phyloP scores from a whole-genome alignment of 306 rosid genomes.

The Casuarina equisetifolia region DNA sequence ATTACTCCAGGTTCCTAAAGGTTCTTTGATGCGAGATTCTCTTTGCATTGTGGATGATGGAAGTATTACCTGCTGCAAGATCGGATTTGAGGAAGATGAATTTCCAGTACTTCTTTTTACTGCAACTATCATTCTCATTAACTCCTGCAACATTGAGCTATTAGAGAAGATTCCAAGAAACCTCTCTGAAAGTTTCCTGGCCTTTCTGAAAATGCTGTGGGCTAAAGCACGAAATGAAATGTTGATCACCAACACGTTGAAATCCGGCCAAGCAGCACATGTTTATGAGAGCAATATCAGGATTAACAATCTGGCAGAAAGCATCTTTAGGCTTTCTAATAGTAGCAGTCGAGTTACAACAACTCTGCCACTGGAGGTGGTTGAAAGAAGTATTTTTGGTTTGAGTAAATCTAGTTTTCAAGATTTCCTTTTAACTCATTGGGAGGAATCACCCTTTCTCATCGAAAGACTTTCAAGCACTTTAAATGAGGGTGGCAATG shows the following conservation, averaged over 20 bases:
- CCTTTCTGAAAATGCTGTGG: constrained; percentile 48
- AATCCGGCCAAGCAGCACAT: constrained; percentile 31
- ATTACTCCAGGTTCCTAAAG: constrained; percentile 60
- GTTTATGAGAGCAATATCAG: constrained; percentile 47
- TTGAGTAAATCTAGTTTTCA: constrained; percentile 45
- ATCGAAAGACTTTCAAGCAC: constrained; percentile 29
- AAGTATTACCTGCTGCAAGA: constrained; percentile 35
- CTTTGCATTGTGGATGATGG: constrained; percentile 41
- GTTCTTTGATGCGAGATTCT: constrained; percentile 37
- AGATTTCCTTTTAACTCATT: constrained; percentile 52
- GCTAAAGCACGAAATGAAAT: constrained; percentile 38
- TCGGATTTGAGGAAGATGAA: constrained; percentile 58
- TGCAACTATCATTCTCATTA: constrained; percentile 53
- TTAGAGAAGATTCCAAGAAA: constrained; percentile 45
- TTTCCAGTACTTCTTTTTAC: constrained; percentile 43
- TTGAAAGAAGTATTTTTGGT: constrained; percentile 57
- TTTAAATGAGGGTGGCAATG: constrained; percentile 32
- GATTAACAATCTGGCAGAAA: constrained; percentile 55
- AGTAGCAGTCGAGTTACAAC: constrained; percentile 24
- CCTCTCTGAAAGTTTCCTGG: constrained; percentile 33
- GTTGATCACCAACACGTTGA: constrained; percentile 21
- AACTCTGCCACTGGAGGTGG: constrained; percentile 41
- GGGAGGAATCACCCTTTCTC: constrained; percentile 70
- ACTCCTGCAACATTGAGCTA: constrained; percentile 51
- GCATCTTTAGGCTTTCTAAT: constrained; percentile 72